These are phyloP conservation scores for Ganoderma meredithae DNA, from an alignment of 1,284 basidiomycete genomes.

Conservation along the genomic window DNA sequence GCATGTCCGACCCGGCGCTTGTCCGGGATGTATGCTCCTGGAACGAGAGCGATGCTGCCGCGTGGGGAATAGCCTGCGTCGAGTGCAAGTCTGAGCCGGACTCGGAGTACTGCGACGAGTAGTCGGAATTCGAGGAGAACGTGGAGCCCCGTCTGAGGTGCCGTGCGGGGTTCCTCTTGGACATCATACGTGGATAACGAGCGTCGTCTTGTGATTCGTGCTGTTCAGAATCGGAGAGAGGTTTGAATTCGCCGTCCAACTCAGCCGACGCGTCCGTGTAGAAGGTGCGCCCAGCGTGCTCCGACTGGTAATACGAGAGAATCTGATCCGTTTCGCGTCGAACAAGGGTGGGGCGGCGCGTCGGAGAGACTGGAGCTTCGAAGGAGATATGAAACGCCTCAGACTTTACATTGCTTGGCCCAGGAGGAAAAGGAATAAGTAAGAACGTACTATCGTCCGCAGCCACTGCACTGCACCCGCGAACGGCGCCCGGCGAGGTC, in stretches of 20 bases:
- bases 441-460: slow-evolving; percentile 23
- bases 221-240: slow-evolving; percentile 15
- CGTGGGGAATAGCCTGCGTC: slow-evolving; percentile 1
- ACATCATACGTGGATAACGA: background rate
- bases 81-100: slow-evolving; percentile 35
- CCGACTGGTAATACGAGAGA: slow-evolving; percentile 45
- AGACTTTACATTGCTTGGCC: slow-evolving; percentile 12
- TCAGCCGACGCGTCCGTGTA: slow-evolving; percentile 29
- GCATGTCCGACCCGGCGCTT: slow-evolving; percentile 27
- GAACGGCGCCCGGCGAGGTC: too few relatives aligned
- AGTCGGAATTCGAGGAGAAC: slow-evolving; percentile 32
- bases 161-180: background rate
- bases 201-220: background rate
- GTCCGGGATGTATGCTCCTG: slow-evolving; percentile 30
- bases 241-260: slow-evolving; percentile 22
- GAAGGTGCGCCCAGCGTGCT: slow-evolving; percentile 39
- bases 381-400: slow-evolving; percentile 10
- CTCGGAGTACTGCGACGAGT: slow-evolving; percentile 57
- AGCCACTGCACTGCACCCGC: background rate
- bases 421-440: background rate
- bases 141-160: slow-evolving; percentile 10
- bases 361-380: slow-evolving; percentile 29
- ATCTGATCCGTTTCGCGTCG: slow-evolving; percentile 44
- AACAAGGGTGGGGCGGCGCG: slow-evolving; percentile 37
- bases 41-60: slow-evolving; percentile 28